These are phyloP conservation scores for Tieghemostelium lacteum DNA, from an alignment of 78 protist genomes.

Conservation along the genomic window DNA sequence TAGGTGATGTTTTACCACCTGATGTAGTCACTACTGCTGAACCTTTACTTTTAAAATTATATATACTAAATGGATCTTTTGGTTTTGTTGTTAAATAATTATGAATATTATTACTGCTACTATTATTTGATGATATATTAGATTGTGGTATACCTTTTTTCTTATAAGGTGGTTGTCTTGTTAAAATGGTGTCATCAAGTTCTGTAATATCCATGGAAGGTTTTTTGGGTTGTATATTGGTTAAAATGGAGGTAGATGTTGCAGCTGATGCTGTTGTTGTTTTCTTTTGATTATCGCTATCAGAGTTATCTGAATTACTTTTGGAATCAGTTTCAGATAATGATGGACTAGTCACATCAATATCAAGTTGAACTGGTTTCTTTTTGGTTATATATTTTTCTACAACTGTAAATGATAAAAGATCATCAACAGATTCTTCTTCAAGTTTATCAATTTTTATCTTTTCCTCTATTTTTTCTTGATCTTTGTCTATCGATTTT, in stretches of 20 bases:
- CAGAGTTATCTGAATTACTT: background rate
- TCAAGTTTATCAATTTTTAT: background rate
- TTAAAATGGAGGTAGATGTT: background rate
- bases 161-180: background rate
- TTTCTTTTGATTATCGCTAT: background rate
- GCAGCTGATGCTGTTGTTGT: background rate
- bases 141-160: background rate
- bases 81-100: background rate
- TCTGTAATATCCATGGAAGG: too few species aligned
- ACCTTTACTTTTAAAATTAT: conserved; percentile 1
- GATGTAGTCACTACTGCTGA: background rate
- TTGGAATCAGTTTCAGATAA: background rate
- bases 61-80: background rate
- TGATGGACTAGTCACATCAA: background rate
- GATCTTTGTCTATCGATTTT: background rate
- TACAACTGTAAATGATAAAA: background rate
- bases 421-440: background rate
- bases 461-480: background rate
- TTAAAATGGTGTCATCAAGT: background rate
- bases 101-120: background rate
- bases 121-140: background rate
- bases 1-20: background rate
- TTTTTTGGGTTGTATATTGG: background rate
- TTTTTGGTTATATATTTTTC: background rate
- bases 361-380: background rate